Evolutionary conservation across 2,329 filamentous ascomycete species (phyloP), one percentile per base, ranked within the genome.

Genomic region (Ciborinia camelliae): DNA sequence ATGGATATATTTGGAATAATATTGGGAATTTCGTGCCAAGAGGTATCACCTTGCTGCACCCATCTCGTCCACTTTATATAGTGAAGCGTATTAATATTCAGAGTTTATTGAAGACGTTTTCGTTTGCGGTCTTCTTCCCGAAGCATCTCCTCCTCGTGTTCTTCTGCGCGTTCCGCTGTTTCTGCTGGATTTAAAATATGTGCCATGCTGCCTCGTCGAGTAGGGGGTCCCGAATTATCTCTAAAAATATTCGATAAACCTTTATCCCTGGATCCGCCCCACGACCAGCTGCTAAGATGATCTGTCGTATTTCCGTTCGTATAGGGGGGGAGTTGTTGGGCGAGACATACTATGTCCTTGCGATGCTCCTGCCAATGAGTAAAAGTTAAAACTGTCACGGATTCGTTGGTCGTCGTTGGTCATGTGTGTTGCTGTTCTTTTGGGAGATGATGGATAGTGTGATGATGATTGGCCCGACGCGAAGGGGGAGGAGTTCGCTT

Each of bases 131-230:
- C 85, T 57, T 77, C 76, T 62, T 81, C 79, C 30, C 81, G 79
- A 9, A 47, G 28, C 65, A 86, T 81, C 65, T 89, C 86, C 73
- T 89, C 86, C 53, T 87, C 86, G 26, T 85, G 83, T 65, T 89
- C 87, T 65, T 87, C 86, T 15, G 84, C 84, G 66, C 86, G 77
- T 75, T 90, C 87, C 2, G 83, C 84, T 1, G 87, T 89, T 69
- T 89, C 86, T 18, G 87, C 85, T 7, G 87, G 88, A 69, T 90
- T 90, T 0, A 90, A 79, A 30, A 90, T 90, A 69, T 86, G 89
- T 8, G 87, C 87, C 87, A 90, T 90, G 72, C 87, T 90, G 32
- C 85, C 87, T 66, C 87, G 81, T 63, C 88, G 78, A 9, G 87
- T 90, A n/a, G 85, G 85, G 3, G 87, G 86, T 0, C 81, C 83